Evolutionary conservation across 164 flowering plant genomes (phyloP).

Genomic region (Saururus chinensis): DNA sequence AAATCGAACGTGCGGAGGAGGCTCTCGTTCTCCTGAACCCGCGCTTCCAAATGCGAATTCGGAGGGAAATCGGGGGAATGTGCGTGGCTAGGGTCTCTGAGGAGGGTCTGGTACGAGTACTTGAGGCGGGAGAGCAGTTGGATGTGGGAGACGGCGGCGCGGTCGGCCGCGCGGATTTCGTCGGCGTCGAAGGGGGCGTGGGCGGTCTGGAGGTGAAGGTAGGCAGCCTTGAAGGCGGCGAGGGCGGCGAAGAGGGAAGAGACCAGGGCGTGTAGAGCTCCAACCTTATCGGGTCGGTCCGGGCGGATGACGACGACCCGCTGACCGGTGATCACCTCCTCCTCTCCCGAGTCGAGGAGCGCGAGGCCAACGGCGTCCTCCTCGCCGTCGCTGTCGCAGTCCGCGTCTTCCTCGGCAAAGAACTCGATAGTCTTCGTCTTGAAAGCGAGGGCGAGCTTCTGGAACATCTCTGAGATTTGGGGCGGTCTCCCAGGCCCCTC

Average conservation of each 20-base stretch:
- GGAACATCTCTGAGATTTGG: constrained; percentile 78
- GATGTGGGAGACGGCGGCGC: constrained; percentile 49
- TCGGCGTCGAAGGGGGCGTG: constrained; percentile 71
- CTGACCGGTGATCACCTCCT: constrained; percentile 16
- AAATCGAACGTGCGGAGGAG: constrained; percentile 58
- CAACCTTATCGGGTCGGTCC: constrained; percentile 30
- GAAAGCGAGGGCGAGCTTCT: constrained; percentile 84
- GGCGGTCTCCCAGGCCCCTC: too few species aligned
- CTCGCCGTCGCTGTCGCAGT: constrained; percentile 1
- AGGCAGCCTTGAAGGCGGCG: constrained; percentile 80
- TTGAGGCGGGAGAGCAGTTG: constrained; percentile 56
- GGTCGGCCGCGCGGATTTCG: constrained; percentile 48
- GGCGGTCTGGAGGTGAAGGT: constrained; percentile 78
- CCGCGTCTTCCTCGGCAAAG: constrained; percentile 65
- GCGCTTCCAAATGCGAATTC: constrained; percentile 65
- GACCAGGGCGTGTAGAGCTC: constrained; percentile 27
- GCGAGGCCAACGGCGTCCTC: too few species aligned
- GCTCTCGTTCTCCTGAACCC: constrained; percentile 90
- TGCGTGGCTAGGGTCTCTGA: too few species aligned
- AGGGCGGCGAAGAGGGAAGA: constrained; percentile 63
- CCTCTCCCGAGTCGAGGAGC: too few species aligned
- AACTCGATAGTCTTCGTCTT: constrained; percentile 83
- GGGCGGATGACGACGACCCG: constrained; percentile 8
- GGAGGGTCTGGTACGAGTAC: constrained; percentile 25
- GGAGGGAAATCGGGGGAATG: constrained; percentile 18